phyloP scores from a whole-genome alignment of 306 rosid genomes.

The Rosa multiflora region DNA sequence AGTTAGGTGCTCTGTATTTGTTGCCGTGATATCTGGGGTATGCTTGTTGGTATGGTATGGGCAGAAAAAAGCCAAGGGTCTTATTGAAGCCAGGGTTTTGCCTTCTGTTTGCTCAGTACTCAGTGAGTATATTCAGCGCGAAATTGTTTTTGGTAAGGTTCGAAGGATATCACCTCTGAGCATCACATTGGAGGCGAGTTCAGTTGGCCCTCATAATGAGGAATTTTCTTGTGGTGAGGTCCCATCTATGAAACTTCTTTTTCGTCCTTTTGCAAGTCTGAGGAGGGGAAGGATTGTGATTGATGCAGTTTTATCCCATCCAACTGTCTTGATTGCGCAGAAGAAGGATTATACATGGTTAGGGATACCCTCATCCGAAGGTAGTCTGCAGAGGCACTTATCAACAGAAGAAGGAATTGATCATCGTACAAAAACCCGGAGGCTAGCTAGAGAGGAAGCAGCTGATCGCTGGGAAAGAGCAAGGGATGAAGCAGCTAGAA shows the following conservation, averaged over 20 bases:
- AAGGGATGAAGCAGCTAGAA: conserved; percentile 69
- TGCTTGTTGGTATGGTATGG: conserved; percentile 84
- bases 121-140: conserved; percentile 72
- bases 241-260: conserved; percentile 63
- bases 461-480: conserved; percentile 43
- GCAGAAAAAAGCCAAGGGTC: conserved; percentile 61
- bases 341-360: conserved; percentile 88
- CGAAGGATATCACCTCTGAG: conserved; percentile 77
- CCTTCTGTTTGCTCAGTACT: conserved; percentile 79
- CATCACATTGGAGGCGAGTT: conserved; percentile 78
- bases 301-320: conserved; percentile 78
- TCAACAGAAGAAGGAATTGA: conserved; percentile 82
- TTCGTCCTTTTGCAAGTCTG: conserved; percentile 76
- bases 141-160: conserved; percentile 76
- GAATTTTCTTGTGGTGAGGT: conserved; percentile 90
- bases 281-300: conserved; percentile 86
- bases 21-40: conserved; percentile 65
- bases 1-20: conserved; percentile 65
- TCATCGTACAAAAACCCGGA: conserved; percentile 61
- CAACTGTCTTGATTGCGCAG: conserved; percentile 65
- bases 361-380: conserved; percentile 69
- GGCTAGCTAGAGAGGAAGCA: conserved; percentile 71
- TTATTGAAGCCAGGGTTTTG: conserved; percentile 61
- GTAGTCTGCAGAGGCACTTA: conserved; percentile 35
- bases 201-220: conserved; percentile 70